phyloP scores from a whole-genome alignment of 805 yeast species.

The Kazachstania africana region DNA sequence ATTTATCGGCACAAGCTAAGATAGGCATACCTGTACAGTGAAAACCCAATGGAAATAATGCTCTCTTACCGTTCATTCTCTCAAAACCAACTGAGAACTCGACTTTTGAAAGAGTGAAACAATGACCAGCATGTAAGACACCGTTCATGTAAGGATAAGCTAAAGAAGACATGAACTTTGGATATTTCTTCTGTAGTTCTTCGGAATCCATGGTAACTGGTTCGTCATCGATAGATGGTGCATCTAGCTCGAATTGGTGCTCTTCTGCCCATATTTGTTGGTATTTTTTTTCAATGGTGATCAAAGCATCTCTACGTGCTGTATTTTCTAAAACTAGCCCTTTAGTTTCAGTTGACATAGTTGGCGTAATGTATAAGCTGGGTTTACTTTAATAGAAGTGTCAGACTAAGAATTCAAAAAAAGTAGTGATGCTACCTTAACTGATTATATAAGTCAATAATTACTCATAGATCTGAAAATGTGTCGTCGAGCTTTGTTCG shows the following conservation, averaged over 20 bases:
- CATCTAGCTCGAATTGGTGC: constrained; percentile 74
- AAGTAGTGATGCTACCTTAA: no score
- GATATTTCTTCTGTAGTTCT: constrained; percentile 64
- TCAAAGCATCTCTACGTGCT: constrained; percentile 86
- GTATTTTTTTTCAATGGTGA: constrained; percentile 78
- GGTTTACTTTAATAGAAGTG: no score
- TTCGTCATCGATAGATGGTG: constrained; percentile 64
- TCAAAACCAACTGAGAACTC: constrained; percentile 90
- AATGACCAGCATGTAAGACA: constrained; percentile 94
- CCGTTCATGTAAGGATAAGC: constrained; percentile 99
- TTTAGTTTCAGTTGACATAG: constrained; percentile 22
- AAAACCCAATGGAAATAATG: constrained; percentile 92
- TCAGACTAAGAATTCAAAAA: not conserved
- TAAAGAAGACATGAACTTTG: constrained; percentile 86
- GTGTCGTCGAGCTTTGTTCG: no score
- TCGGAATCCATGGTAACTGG: constrained; percentile 45
- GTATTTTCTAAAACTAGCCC: constrained; percentile 45
- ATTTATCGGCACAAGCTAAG: constrained; percentile 88
- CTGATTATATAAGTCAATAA: not conserved
- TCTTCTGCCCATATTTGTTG: constrained; percentile 83
- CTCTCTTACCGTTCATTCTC: constrained; percentile 87
- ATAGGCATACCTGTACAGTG: constrained; percentile 99
- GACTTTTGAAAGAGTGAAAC: constrained; percentile 86
- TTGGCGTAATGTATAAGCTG: no score
- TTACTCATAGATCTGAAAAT: no score